Evolutionary conservation across 495 filamentous ascomycete genomes (phyloP).

Genomic region (Hypoxylon lienhwacheense): DNA sequence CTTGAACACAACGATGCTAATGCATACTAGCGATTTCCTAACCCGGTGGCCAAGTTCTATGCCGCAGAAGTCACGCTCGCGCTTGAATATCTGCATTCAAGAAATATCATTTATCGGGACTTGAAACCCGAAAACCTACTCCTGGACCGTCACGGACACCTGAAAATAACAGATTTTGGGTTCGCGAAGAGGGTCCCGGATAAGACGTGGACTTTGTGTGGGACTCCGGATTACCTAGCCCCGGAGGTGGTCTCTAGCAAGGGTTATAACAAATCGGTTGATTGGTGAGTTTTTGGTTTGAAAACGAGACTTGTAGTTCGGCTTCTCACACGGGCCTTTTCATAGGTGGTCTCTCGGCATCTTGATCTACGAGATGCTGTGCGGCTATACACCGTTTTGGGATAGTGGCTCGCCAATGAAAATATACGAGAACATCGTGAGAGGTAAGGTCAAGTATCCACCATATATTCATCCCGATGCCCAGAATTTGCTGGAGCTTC

Average conservation of each 20-base stretch:
- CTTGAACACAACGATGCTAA: conserved; percentile 4
- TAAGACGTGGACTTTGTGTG: conserved; percentile 98
- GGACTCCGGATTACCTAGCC: conserved; percentile 97
- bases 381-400: conserved; percentile 98
- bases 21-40: conserved; percentile 83
- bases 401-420: conserved; percentile 96
- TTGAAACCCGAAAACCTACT: conserved; percentile 96
- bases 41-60: conserved; percentile 98
- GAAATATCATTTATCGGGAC: conserved; percentile 97
- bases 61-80: conserved; percentile 95
- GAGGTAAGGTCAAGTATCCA: conserved; percentile 91
- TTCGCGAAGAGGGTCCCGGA: conserved; percentile 98
- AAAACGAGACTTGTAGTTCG: neutral
- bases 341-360: conserved; percentile 96
- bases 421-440: conserved; percentile 98
- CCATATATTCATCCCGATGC: conserved; percentile 93
- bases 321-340: conserved; percentile 7
- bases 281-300: conserved; percentile 69
- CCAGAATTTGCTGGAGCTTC: conserved; percentile 82
- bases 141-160: conserved; percentile 91
- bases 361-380: conserved; percentile 99
- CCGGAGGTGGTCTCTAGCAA: conserved; percentile 97
- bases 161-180: conserved; percentile 99
- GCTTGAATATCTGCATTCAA: conserved; percentile 90
- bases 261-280: conserved; percentile 98